Percentiles rank a stretch among this genome's conserved stretches.
Evolutionary conservation across 2,329 filamentous ascomycete species (phyloP).

Genomic region (Nannizzia gypsea): DNA sequence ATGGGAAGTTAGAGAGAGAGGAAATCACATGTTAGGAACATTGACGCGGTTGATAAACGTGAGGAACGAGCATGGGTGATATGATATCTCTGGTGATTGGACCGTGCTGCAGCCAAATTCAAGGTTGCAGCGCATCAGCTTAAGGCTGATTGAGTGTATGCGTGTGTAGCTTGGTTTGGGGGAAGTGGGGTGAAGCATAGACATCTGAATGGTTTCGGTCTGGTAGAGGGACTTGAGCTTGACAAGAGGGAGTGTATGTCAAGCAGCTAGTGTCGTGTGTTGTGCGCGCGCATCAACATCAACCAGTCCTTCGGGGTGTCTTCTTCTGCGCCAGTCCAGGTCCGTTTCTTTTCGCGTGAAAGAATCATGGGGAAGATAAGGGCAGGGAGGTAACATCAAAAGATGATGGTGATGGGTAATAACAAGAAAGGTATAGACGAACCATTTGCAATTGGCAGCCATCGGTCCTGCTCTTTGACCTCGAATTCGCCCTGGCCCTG

Average conservation of each 20-base stretch:
- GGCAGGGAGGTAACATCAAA: too few relatives aligned
- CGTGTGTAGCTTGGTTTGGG: not conserved
- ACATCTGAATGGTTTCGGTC: not conserved
- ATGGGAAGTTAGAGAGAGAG: slow-evolving; percentile 31
- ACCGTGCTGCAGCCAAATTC: not conserved
- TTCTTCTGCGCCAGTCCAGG: too few relatives aligned
- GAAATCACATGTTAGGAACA: not conserved
- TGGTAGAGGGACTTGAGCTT: not conserved
- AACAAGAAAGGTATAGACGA: slow-evolving; percentile 42
- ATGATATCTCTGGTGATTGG: not conserved
- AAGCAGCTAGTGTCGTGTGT: not conserved
- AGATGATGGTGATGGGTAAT: too few relatives aligned
- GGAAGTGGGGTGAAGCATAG: not conserved
- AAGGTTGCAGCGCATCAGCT: slow-evolving; percentile 1
- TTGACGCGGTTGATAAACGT: not conserved
- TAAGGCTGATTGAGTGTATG: slow-evolving; percentile 1
- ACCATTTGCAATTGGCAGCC: slow-evolving; percentile 99
- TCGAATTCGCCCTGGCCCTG: slow-evolving; percentile 82
- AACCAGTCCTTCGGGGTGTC: not conserved
- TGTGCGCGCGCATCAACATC: not conserved
- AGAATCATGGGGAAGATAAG: too few relatives aligned
- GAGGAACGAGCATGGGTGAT: not conserved
- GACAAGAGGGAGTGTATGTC: not conserved
- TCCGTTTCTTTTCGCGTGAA: too few relatives aligned
- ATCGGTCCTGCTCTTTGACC: slow-evolving; percentile 98